These are phyloP conservation scores for Phytophthora europaea DNA, from an alignment of 352 stramenopile genomes.

Conservation along the genomic window DNA sequence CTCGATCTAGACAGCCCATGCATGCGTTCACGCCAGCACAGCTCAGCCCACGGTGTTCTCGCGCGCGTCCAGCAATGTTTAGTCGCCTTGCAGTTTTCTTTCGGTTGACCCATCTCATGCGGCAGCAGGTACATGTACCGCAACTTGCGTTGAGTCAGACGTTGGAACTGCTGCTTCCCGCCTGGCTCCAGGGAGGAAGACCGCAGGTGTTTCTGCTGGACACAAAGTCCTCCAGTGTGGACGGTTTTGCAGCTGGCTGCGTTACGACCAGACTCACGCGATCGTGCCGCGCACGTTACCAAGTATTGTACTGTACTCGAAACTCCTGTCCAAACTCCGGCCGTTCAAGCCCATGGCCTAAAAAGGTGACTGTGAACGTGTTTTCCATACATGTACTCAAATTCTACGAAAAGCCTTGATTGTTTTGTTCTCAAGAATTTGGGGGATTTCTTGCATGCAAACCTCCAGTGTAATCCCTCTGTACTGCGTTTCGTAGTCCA, in stretches of 20 bases:
- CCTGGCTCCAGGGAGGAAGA: background rate
- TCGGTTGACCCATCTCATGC: conserved; percentile 1
- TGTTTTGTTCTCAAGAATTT: background rate
- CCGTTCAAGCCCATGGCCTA: background rate
- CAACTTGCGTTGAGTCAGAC: background rate
- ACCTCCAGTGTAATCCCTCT: conserved; percentile 4
- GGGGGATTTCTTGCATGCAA: conserved; percentile 7
- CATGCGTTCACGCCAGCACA: background rate
- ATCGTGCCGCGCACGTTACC: background rate
- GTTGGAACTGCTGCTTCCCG: background rate
- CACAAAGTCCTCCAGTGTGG: background rate
- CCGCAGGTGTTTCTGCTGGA: background rate
- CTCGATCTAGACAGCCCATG: background rate
- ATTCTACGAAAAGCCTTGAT: too few relatives aligned
- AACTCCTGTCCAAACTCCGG: conserved; percentile 1
- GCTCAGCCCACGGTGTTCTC: background rate
- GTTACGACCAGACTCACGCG: background rate
- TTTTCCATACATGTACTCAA: too few relatives aligned
- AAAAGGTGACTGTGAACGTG: background rate
- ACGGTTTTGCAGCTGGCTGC: conserved; percentile 1
- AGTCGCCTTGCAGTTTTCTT: background rate
- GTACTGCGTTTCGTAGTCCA: conserved; percentile 17
- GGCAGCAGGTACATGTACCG: background rate
- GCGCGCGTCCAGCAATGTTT: background rate
- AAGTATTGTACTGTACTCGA: background rate